Evolutionary conservation across 345 rosid species (phyloP), one percentile per base, ranked within the genome.

Genomic region (Euphorbia lathyris): DNA sequence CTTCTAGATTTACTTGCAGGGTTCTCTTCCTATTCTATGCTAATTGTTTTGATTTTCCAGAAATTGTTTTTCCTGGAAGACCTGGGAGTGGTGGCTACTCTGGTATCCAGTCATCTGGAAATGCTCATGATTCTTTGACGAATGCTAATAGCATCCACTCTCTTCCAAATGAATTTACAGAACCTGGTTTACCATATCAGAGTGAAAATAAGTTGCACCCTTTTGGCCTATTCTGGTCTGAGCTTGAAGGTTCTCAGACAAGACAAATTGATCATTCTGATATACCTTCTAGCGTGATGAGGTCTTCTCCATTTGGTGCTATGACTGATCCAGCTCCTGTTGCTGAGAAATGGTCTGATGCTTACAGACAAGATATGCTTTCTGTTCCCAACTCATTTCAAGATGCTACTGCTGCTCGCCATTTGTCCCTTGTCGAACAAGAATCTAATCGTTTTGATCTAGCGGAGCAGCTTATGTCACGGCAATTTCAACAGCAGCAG

Each of bases 51-150:
- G 38, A 55, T 45, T 67, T 57, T 66, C n/a, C 86, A 88, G 92
- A 88, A 70, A 86, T 84, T 73, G 80, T 87, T 20, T 87, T 85
- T 63, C 89, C 92, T 5, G 92, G 92, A 72, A 85, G 87, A 65
- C 74, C 84, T 62, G 79, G 77, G 38, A 81, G 82, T 75, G 58
- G 77, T 72, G 80, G 83, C 48, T 73, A 78, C 64, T 58, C 81
- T 51, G 25, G 63, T 34, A 74, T 61, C 52, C 79, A 72, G 66
- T 65, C 84, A 70, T 63, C 83, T 47, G 79, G 73, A 40, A 67
- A 62, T 73, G 30, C 62, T 55, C 63, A 22, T 7, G 78, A 74
- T 77, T 26, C 73, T 27, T 25, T 73, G 23, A 16, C 67, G 56
- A 72, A 68, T 66, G 29, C 81, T 30, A 71, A 42, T 58, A 60